phyloP scores from a whole-genome alignment of 1,284 basidiomycete genomes.

The Puccinia brachypodii region DNA sequence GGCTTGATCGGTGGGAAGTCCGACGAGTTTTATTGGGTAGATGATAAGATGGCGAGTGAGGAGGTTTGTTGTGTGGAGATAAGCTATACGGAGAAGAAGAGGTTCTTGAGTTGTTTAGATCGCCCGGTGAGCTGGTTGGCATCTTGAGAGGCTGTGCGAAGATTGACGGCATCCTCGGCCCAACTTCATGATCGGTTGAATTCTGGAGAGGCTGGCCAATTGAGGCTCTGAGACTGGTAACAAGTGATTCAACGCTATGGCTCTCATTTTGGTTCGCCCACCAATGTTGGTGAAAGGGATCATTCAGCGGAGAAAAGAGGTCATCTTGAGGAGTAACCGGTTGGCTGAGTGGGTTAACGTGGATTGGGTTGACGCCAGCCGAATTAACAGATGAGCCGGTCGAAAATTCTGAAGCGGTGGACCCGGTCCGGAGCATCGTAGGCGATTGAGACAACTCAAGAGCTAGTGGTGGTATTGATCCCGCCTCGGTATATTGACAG shows the following conservation, averaged over 20 bases:
- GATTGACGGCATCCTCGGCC: conserved; percentile 26
- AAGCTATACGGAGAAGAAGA: conserved; percentile 9
- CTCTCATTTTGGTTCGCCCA: conserved; percentile 25
- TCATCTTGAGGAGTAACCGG: conserved; percentile 28
- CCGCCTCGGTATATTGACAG: conserved; percentile 16
- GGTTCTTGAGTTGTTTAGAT: background rate
- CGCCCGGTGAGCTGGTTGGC: conserved; percentile 4
- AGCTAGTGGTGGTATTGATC: conserved; percentile 23
- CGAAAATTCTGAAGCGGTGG: conserved; percentile 23
- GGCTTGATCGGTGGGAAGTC: conserved; percentile 15
- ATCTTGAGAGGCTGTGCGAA: conserved; percentile 23
- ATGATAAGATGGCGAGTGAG: conserved; percentile 20
- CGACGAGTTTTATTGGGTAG: conserved; percentile 3
- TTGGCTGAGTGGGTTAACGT: conserved; percentile 33
- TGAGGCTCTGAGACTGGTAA: conserved; percentile 13
- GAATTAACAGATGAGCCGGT: conserved; percentile 30
- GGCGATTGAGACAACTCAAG: conserved; percentile 23
- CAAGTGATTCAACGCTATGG: conserved; percentile 25
- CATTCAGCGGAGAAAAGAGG: conserved; percentile 18
- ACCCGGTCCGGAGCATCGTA: conserved; percentile 22
- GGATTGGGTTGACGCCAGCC: conserved; percentile 32
- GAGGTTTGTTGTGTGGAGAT: conserved; percentile 7
- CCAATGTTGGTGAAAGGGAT: conserved; percentile 28
- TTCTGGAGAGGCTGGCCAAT: conserved; percentile 22
- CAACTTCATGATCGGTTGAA: conserved; percentile 23